Percentiles rank a stretch among this genome's conserved stretches.
Evolutionary conservation across 257 asterid species (phyloP).

Genomic region (Haberlea rhodopensis): DNA sequence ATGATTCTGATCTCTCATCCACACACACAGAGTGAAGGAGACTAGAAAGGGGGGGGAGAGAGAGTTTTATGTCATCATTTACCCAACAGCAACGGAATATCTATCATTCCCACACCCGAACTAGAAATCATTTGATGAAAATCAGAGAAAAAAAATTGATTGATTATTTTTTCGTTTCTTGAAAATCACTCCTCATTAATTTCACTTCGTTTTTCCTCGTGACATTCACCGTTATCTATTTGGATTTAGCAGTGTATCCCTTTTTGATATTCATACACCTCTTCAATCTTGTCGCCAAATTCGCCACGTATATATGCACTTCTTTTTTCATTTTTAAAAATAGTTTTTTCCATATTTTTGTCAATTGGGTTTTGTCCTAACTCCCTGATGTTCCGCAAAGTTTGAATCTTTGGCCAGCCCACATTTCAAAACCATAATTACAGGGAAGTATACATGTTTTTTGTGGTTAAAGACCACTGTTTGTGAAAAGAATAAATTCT

Average conservation of each 20-base stretch:
- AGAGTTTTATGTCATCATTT: slow-evolving; percentile 18
- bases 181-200: slow-evolving; percentile 28
- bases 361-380: slow-evolving; percentile 20
- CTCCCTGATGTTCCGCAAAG: slow-evolving; percentile 24
- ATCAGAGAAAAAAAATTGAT: not conserved
- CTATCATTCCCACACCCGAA: slow-evolving; percentile 17
- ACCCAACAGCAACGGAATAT: slow-evolving; percentile 24
- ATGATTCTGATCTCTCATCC: not conserved
- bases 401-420: slow-evolving; percentile 35
- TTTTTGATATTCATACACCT: slow-evolving; percentile 20
- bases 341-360: not conserved
- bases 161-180: slow-evolving; percentile 24
- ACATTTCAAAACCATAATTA: slow-evolving; percentile 21
- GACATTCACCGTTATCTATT: slow-evolving; percentile 41
- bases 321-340: slow-evolving; percentile 6
- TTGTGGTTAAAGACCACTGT: slow-evolving; percentile 1
- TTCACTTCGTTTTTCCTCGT: slow-evolving; percentile 34
- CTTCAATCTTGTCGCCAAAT: slow-evolving; percentile 17
- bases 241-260: slow-evolving; percentile 27
- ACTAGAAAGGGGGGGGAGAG: not conserved
- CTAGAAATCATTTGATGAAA: slow-evolving; percentile 16
- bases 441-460: slow-evolving; percentile 11
- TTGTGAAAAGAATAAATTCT: slow-evolving; percentile 19
- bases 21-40: not conserved
- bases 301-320: not conserved